Evolutionary conservation across 768 basidiomycete genomes (phyloP).

Genomic region (Podaxis carcinomalis): DNA sequence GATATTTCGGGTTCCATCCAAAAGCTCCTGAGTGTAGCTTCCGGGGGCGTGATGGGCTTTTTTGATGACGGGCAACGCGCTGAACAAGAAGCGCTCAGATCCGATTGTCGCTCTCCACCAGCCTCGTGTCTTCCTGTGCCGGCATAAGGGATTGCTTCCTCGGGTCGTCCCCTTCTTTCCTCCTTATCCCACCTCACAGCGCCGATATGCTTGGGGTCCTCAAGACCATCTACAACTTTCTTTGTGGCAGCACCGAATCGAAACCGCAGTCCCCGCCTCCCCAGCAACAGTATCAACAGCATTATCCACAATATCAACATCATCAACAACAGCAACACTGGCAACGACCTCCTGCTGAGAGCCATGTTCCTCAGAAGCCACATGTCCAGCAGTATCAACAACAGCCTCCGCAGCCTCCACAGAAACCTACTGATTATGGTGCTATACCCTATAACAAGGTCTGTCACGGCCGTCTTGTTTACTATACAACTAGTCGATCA

Average conservation of each 20-base stretch:
- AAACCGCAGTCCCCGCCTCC: slow-evolving; percentile 14
- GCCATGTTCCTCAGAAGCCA: background rate
- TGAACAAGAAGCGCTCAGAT: background rate
- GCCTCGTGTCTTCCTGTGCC: background rate
- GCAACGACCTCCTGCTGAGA: background rate
- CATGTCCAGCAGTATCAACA: background rate
- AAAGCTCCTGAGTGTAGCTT: no score
- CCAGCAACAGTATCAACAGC: slow-evolving; percentile 15
- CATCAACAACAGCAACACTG: slow-evolving; percentile 14
- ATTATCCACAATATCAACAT: slow-evolving; percentile 12
- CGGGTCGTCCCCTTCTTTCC: background rate
- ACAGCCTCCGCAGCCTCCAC: background rate
- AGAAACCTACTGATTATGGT: background rate
- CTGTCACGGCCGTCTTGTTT: background rate
- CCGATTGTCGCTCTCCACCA: background rate
- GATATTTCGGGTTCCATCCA: no score
- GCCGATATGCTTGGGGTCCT: slow-evolving; percentile 16
- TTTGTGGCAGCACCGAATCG: slow-evolving; percentile 21
- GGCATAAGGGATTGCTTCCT: background rate
- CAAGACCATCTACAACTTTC: slow-evolving; percentile 24
- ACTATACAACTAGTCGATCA: background rate
- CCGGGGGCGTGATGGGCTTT: background rate
- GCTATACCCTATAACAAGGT: slow-evolving; percentile 1
- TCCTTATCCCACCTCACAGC: background rate
- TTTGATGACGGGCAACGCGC: background rate